Percentiles rank a stretch among this genome's conserved stretches.
Evolutionary conservation across 108 stramenopile genomes (phyloP).

Genomic region (Skeletonema costatum): DNA sequence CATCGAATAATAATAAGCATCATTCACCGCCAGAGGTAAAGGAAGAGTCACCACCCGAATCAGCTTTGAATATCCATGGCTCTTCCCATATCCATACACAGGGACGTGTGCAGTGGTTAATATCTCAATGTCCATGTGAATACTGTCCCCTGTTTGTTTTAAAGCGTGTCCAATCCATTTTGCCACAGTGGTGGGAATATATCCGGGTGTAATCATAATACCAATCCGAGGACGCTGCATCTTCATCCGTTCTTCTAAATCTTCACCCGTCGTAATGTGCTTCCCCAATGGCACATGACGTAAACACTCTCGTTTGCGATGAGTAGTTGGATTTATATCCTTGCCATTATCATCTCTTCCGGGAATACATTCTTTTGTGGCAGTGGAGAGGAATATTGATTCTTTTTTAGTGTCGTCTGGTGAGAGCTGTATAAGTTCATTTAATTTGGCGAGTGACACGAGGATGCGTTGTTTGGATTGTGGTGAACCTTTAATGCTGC

Average conservation of each 20-base stretch:
- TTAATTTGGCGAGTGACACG: background rate
- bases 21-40: conserved; percentile 50
- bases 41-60: conserved; percentile 70
- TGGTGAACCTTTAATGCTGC: background rate
- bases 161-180: conserved; percentile 16
- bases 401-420: background rate
- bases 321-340: conserved; percentile 37
- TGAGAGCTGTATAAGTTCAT: background rate
- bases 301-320: conserved; percentile 30
- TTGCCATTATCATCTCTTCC: conserved; percentile 30
- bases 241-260: background rate
- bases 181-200: conserved; percentile 8
- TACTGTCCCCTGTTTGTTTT: conserved; percentile 2
- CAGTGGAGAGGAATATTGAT: conserved; percentile 12
- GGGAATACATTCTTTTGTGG: conserved; percentile 33
- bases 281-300: conserved; percentile 27
- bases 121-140: conserved; percentile 44
- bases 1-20: conserved; percentile 23
- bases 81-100: conserved; percentile 91
- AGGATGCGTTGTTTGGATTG: background rate
- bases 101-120: conserved; percentile 71
- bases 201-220: conserved; percentile 37
- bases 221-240: conserved; percentile 30
- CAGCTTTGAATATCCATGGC: conserved; percentile 81
- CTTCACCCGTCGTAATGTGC: background rate